These are phyloP conservation scores for Tolypocladium ovalisporum DNA, from an alignment of 2,329 filamentous ascomycete species.

Conservation along the genomic window DNA sequence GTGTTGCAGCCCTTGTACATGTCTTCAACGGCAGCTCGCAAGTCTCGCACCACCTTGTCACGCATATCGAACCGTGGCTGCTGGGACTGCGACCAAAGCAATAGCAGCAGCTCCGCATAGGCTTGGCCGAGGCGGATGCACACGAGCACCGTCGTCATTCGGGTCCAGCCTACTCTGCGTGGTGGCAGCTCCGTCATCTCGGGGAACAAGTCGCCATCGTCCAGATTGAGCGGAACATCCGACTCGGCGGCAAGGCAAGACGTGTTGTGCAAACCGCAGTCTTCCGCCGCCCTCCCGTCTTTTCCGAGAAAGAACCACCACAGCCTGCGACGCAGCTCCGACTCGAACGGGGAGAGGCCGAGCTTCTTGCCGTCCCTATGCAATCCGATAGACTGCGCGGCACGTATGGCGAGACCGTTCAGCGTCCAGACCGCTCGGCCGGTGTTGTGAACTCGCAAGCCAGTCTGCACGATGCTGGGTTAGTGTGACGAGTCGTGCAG, in stretches of 20 bases:
- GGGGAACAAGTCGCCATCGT: not conserved
- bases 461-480: not conserved
- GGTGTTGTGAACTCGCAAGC: not conserved
- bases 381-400: not conserved
- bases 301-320: not conserved
- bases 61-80: not conserved
- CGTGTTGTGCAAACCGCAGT: not conserved
- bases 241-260: not conserved
- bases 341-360: not conserved
- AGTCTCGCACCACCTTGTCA: not conserved
- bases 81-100: not conserved
- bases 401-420: not conserved
- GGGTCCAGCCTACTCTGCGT: not conserved
- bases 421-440: not conserved
- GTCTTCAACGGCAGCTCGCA: not conserved
- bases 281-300: not conserved
- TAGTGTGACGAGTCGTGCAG: not conserved
- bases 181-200: not conserved
- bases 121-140: not conserved
- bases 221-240: not conserved
- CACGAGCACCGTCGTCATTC: not conserved
- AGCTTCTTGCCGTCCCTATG: not conserved
- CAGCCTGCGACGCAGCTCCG: not conserved
- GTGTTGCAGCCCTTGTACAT: not conserved
- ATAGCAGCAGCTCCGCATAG: not conserved